phyloP scores from a whole-genome alignment of 2,329 filamentous ascomycete genomes.

The Lecanicillium sp. region DNA sequence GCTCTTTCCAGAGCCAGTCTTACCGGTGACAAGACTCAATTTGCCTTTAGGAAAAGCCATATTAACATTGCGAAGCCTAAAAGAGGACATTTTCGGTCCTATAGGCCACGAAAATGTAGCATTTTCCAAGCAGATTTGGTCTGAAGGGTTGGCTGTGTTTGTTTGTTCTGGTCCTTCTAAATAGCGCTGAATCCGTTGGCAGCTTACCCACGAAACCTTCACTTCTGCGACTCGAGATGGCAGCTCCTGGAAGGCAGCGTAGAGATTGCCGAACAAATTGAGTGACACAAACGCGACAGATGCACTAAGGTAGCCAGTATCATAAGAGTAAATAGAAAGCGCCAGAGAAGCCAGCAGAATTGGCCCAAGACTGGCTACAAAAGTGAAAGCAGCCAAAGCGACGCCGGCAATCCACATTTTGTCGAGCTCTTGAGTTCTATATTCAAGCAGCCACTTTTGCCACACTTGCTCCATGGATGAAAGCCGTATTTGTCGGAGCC shows the following conservation, averaged over 20 bases:
- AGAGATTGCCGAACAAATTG: slow-evolving; percentile 8
- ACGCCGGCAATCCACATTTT: slow-evolving; percentile 7
- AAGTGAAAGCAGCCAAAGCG: slow-evolving; percentile 4
- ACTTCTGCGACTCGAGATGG: slow-evolving; percentile 1
- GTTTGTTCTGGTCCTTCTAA: slow-evolving; percentile 2
- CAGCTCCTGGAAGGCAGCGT: slow-evolving; percentile 4
- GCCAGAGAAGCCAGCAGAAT: slow-evolving; percentile 7
- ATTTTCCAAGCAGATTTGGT: slow-evolving; percentile 2
- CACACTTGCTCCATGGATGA: slow-evolving; percentile 8
- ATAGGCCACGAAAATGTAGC: slow-evolving; percentile 3
- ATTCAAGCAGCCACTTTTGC: not conserved
- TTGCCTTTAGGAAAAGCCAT: slow-evolving; percentile 53
- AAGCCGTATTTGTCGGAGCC: slow-evolving; percentile 9
- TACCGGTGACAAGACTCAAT: slow-evolving; percentile 59
- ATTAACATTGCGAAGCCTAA: slow-evolving; percentile 49
- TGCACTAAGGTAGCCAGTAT: slow-evolving; percentile 3
- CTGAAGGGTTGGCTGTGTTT: not conserved
- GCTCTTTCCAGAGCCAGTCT: slow-evolving; percentile 63
- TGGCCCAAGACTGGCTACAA: slow-evolving; percentile 6
- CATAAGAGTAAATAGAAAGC: slow-evolving; percentile 6
- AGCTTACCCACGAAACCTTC: slow-evolving; percentile 8
- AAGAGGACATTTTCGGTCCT: slow-evolving; percentile 28
- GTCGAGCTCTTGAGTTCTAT: slow-evolving; percentile 3
- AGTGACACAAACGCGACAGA: slow-evolving; percentile 9
- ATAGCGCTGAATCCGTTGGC: slow-evolving; percentile 4